A percentile compares a stretch with the other conserved stretches of the same genome.
Conservation (phyloP, 148 eudicot species). For the Agrostemma githago region DNA sequence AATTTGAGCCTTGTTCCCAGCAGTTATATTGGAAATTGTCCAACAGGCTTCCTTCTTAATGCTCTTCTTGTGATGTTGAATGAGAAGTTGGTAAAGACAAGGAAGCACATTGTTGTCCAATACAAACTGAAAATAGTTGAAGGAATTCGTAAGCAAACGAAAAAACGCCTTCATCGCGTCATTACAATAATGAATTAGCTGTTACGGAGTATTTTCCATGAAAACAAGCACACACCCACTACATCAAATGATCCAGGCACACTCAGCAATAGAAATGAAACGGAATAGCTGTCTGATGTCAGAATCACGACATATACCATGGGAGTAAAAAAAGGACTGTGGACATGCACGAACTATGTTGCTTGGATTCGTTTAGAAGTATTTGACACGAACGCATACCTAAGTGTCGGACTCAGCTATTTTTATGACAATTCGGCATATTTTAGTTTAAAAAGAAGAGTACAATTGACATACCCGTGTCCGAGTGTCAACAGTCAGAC, state of each 20-base stretch:
- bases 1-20: slow-evolving; percentile 69
- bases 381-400: no score
- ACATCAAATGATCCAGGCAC: neutral
- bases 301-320: neutral
- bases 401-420: no score
- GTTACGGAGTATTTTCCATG: no score
- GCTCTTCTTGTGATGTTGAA: slow-evolving; percentile 65
- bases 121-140: slow-evolving; percentile 46
- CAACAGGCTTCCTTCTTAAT: slow-evolving; percentile 88
- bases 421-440: no score
- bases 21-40: slow-evolving; percentile 82
- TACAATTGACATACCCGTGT: no score
- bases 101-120: slow-evolving; percentile 70
- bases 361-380: no score
- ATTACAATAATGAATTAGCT: no score
- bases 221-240: neutral
- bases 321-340: neutral
- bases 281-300: neutral
- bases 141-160: neutral
- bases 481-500: no score
- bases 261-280: neutral
- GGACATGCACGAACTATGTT: no score
- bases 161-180: no score
- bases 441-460: no score
- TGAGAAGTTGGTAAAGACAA: slow-evolving; percentile 55